phyloP scores from a whole-genome alignment of 192 early-diverging fungal genomes.

The Diversispora epigaea region DNA sequence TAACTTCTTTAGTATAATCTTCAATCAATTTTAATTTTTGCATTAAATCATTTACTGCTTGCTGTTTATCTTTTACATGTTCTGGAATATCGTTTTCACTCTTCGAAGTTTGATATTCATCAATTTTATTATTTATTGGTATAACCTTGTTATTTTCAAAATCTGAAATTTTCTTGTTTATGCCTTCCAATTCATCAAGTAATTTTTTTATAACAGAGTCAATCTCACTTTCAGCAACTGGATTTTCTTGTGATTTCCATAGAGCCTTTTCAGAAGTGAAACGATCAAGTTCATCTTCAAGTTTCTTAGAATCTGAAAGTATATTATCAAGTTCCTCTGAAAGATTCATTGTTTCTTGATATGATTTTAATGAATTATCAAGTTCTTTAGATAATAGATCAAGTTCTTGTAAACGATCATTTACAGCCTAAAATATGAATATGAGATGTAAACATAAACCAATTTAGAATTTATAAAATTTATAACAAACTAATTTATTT shows the following conservation, averaged over 20 bases:
- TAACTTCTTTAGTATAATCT: constrained; percentile 4
- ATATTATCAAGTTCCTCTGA: constrained; percentile 6
- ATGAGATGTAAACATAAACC: background rate
- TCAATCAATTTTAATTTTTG: background rate
- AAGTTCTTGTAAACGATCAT: constrained; percentile 1
- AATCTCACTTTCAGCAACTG: background rate
- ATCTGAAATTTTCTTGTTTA: constrained; percentile 7
- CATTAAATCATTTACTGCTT: constrained; percentile 3
- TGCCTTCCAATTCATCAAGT: constrained; percentile 15
- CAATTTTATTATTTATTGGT: constrained; percentile 5
- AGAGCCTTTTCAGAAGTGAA: constrained; percentile 19
- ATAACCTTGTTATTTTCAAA: constrained; percentile 10
- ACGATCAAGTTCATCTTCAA: constrained; percentile 17
- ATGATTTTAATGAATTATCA: constrained; percentile 11
- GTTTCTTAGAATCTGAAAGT: constrained; percentile 2
- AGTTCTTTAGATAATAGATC: constrained; percentile 10
- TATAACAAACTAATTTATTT: background rate
- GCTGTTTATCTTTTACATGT: background rate
- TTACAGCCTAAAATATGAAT: background rate
- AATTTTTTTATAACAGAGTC: background rate
- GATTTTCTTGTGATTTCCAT: constrained; percentile 12
- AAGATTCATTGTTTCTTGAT: constrained; percentile 11
- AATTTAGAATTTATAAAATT: background rate
- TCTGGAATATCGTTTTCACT: constrained; percentile 15
- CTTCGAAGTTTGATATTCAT: constrained; percentile 7